Evolutionary conservation across 2,329 filamentous ascomycete species (phyloP), one percentile per base, ranked within the genome.

Genomic region (Fusarium sp.): DNA sequence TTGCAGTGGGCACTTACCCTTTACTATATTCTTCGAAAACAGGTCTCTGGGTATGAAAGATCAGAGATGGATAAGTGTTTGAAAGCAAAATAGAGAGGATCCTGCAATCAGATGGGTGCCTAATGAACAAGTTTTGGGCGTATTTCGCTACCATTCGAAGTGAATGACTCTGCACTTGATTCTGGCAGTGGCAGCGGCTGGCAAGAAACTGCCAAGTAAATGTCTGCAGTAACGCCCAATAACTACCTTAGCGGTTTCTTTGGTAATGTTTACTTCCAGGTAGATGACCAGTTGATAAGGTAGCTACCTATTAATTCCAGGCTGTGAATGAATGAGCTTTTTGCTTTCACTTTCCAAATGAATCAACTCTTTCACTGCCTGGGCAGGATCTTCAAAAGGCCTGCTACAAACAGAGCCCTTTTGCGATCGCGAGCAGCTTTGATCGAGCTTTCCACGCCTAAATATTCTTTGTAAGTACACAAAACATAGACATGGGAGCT

Each of bases 311-410:
- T 41, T 63, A 41, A 16, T 41, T 46, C 25, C 46, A 29, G 25
- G n/a, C 15, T 45, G 61, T 58, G 56, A 54, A 65, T 55, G 49
- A 25, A 55, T 35, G 38, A 55, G 33, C 51, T 61, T 59, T 60
- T 49, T 16, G 57, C 38, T 44, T 60, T 41, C 42, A 41, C 52
- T 54, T 67, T 45, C 57, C 57, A 48, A 51, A 41, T 67, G 58
- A 65, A 60, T 60, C 37, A 55, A 57, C 61, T 59, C 48, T 67
- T 67, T 67, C 39, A 71, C 70, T 73, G 70, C 61, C 49, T 66
- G 60, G 33, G 70, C 70, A 73, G 66, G 56, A 71, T 73, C 70
- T 73, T 73, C 66, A 73, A 73, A 66, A 73, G 70, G 66, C 70
- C 66, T 73, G 70, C 70, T 60, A 73, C 66, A 73, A 73, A 73